Percentiles rank a stretch among this genome's conserved stretches.
Conservation (phyloP, 1,284 basidiomycete species). For the Marasmius oreades region DNA sequence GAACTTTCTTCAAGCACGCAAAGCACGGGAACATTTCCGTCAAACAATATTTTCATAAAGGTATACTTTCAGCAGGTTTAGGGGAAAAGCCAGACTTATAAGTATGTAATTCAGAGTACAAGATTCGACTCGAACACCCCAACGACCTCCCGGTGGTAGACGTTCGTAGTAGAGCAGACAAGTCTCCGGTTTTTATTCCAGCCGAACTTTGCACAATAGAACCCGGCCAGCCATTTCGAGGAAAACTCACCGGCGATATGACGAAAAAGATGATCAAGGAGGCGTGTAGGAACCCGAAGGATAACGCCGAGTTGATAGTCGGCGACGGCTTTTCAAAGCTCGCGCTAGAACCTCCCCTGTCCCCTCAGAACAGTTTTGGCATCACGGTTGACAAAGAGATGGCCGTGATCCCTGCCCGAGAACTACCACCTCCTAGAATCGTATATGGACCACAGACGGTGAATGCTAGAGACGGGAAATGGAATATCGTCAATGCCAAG, state of each 20-base stretch:
- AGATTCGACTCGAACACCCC: conserved; percentile 44
- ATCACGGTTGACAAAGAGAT: conserved; percentile 52
- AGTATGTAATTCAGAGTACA: conserved; percentile 62
- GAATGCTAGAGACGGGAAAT: conserved; percentile 52
- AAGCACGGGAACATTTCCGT: neutral
- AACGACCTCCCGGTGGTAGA: conserved; percentile 58
- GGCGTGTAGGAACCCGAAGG: conserved; percentile 55
- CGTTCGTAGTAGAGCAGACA: conserved; percentile 40
- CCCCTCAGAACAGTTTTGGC: conserved; percentile 48
- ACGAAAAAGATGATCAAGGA: conserved; percentile 59
- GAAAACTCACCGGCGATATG: conserved; percentile 48
- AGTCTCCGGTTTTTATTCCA: conserved; percentile 41
- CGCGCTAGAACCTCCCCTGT: conserved; percentile 38
- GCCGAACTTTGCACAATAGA: conserved; percentile 67
- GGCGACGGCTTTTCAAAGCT: conserved; percentile 51
- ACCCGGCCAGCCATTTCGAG: conserved; percentile 49
- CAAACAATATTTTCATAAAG: neutral
- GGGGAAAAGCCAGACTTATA: too few species aligned
- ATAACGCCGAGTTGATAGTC: conserved; percentile 56
- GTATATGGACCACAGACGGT: conserved; percentile 45
- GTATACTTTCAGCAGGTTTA: neutral
- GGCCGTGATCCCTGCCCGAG: conserved; percentile 57
- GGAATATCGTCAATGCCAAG: conserved; percentile 69
- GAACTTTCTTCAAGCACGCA: neutral
- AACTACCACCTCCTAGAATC: conserved; percentile 54